A percentile compares a stretch with the other conserved stretches of the same genome.
Conservation (phyloP, 1,139 yeast genomes). For the Geotrichum siamense region DNA sequence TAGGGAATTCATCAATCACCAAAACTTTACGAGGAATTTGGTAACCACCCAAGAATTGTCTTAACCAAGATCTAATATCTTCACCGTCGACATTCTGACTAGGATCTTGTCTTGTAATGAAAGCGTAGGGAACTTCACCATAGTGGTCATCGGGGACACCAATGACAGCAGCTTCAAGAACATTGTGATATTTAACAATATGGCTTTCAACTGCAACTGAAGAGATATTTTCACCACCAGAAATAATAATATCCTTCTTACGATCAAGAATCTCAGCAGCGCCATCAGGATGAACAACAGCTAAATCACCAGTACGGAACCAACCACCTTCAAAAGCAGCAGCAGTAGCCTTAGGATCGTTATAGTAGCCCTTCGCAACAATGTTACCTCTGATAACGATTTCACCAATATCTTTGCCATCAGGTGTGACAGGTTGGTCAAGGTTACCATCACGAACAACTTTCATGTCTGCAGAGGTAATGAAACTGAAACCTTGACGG, state of each 20-base stretch:
- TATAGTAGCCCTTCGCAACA: conserved; percentile 53
- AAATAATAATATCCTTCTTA: conserved; percentile 70
- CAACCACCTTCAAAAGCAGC: conserved; percentile 60
- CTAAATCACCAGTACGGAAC: conserved; percentile 76
- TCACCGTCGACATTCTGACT: conserved; percentile 20
- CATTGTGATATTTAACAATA: conserved; percentile 42
- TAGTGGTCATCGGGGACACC: conserved; percentile 34
- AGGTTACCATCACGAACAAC: conserved; percentile 46
- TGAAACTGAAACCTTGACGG: conserved; percentile 35
- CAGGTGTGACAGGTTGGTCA: conserved; percentile 44
- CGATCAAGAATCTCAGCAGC: conserved; percentile 61
- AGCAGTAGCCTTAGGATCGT: conserved; percentile 48
- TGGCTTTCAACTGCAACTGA: conserved; percentile 68
- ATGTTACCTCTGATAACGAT: conserved; percentile 39
- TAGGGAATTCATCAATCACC: conserved; percentile 31
- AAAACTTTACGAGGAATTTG: conserved; percentile 32
- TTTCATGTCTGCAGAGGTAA: conserved; percentile 37
- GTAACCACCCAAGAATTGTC: conserved; percentile 31
- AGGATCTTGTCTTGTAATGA: conserved; percentile 26
- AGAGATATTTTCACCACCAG: conserved; percentile 77
- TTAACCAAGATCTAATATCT: conserved; percentile 27
- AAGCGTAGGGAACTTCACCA: conserved; percentile 37
- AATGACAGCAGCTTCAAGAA: conserved; percentile 37
- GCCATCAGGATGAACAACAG: conserved; percentile 50
- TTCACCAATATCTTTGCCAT: conserved; percentile 36